Base-by-base conservation (phyloP, 1,284 basidiomycete species). In the Rhodotorula mucilaginosa region DNA sequence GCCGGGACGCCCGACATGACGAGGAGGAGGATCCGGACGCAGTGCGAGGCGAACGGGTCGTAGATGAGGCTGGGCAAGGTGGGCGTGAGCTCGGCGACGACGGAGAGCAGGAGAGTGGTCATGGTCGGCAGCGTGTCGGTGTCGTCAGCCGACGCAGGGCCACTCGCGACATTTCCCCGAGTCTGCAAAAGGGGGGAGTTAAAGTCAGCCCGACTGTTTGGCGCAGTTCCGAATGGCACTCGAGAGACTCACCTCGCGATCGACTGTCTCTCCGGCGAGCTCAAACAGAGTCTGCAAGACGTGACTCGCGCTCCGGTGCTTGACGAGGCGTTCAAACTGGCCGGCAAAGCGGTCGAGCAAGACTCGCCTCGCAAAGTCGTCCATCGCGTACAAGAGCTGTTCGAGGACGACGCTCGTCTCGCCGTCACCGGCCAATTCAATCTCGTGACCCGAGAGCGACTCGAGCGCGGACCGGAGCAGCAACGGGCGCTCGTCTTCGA, bases 401-500 rank as follows among this genome's bases (percentile, higher is more conserved):
- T 97, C 94, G 64, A 97, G 82, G 61, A 96, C 87, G 46, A 90
- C 85, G 1, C 92, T 92, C 75, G 91, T 93, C 71, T 97, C 93
- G 3, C 91, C 90, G 81, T 97, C 95, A 0, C 93, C 93, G 1
- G 93, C 88, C 21, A 96, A 86, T 74, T 90, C 88, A 63, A 90
- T 89, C 81, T 97, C 95, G 79, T 95, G 92, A 7, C 87, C 89
- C 23, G 86, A 85, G 85, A 96, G 89, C 78, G 96, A 92, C 26
- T 85, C 84, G 56, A 97, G 82, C 21, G 93, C 92, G 2, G 92
- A 91, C 34, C 89, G 83, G 67, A 97, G 87, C 79, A 97, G 93
- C 69, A 92, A 82, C 34, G 89, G 87, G 68, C 89, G 87, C 79
- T 93, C 93, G 95, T 73, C 75, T 58, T 80, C 79, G 46, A 75